A percentile compares a stretch with the other conserved stretches of the same genome.
Conservation (phyloP, 2,329 filamentous ascomycete genomes). For the Cladobotryum protrusum region DNA sequence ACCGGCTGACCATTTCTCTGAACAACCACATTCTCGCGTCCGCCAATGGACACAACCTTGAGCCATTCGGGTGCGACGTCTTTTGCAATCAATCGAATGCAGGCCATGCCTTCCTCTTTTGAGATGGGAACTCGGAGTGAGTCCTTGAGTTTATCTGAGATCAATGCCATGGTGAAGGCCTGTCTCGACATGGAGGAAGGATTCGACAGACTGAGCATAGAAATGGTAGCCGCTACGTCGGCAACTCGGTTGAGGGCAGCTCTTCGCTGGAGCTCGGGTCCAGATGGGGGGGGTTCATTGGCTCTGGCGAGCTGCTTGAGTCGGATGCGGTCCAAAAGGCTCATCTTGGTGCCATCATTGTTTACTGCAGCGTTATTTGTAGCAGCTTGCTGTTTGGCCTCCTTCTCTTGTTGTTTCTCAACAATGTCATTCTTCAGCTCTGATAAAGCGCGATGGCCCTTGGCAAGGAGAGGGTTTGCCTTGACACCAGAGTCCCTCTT, state of each 20-base stretch:
- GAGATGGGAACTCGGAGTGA: slow-evolving; percentile 54
- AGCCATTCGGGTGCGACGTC: slow-evolving; percentile 55
- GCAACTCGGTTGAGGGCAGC: slow-evolving; percentile 60
- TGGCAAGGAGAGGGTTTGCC: slow-evolving; percentile 52
- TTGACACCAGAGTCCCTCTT: slow-evolving; percentile 30
- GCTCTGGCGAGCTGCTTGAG: slow-evolving; percentile 58
- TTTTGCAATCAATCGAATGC: slow-evolving; percentile 44
- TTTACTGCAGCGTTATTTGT: slow-evolving; percentile 30
- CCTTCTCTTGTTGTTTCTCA: slow-evolving; percentile 43
- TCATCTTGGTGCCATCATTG: slow-evolving; percentile 49
- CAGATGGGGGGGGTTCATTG: slow-evolving; percentile 52
- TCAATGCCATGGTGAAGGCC: slow-evolving; percentile 57
- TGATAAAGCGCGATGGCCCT: slow-evolving; percentile 62
- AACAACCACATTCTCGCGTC: slow-evolving; percentile 53
- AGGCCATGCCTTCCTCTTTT: slow-evolving; percentile 44
- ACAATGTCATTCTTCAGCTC: slow-evolving; percentile 60
- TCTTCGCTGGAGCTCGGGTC: slow-evolving; percentile 52
- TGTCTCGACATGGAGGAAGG: slow-evolving; percentile 46
- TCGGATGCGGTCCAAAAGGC: slow-evolving; percentile 69
- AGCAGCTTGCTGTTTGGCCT: slow-evolving; percentile 29
- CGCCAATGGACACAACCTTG: slow-evolving; percentile 44
- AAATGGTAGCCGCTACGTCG: slow-evolving; percentile 63
- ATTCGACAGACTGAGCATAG: slow-evolving; percentile 56
- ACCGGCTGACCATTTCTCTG: slow-evolving; percentile 38
- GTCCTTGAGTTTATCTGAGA: slow-evolving; percentile 61